Base-by-base conservation (phyloP, 2,329 filamentous ascomycete species). In the Scortechinia acanthostroma region DNA sequence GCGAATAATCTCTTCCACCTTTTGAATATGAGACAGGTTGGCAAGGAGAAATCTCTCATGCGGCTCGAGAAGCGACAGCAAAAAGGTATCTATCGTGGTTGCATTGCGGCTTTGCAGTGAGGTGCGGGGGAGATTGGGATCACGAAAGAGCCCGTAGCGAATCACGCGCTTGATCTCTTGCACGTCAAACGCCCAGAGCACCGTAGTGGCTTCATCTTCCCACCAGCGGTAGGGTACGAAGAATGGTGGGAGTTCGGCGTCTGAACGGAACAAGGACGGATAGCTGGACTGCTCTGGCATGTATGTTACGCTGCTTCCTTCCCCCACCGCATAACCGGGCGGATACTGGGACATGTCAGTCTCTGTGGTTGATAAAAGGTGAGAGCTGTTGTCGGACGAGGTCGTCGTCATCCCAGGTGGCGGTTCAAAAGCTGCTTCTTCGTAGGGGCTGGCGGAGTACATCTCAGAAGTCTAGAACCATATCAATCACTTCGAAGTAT, bases 1-100 rank as follows among this genome's bases (percentile, higher is more conserved):
- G 15, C 57, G 54, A 14, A 67, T 20, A 13, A 66, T 61, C 28
- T 65, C 60, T 44, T 66, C 63, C 14, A 66, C 62, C 45, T 61
- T 62, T 44, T 67, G 59, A 19, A 57, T 45, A 45, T 63, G 61
- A 0, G 60, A 58, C 14, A 64, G 52, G 4, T 52, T 55, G 2
- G 47, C 47, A 5, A 61, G 48, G 15, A 55, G 52, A 4, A 53
- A 44, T 17, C 50, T 48, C 30, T 62, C 59, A 1, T 54, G 47
- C 1, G 58, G 51, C 19, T 55, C 51, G 3, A 61, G 48, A 3
- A 66, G 48, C 2, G 51, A 49, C 3, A 50, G 22, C 28, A 65
- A 52, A 21, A 66, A 40, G 10, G 10, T 19, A 19, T 40, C 35
- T 15, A 40, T 19, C 6, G 17, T 19, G 35, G 6, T 40, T 3